A percentile compares a stretch with the other conserved stretches of the same genome.
These are phyloP conservation scores for Termitomyces heimii DNA, from an alignment of 768 basidiomycete species.

Conservation along the genomic window DNA sequence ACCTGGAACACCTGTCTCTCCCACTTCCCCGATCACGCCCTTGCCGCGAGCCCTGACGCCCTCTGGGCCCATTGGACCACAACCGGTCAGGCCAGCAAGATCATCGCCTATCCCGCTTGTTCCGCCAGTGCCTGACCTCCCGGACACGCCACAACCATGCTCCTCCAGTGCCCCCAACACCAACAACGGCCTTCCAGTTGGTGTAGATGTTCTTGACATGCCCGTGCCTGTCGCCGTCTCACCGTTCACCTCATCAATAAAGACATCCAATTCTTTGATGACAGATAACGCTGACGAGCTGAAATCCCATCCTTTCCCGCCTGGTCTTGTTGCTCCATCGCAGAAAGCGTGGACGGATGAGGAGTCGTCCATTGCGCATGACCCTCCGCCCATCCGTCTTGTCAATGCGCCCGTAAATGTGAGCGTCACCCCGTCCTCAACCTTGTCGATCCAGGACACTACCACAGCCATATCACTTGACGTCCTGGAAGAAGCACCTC, in stretches of 20 bases:
- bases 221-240: constrained; percentile 54
- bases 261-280: constrained; percentile 14
- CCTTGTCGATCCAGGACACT: constrained; percentile 20
- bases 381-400: constrained; percentile 1
- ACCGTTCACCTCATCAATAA: constrained; percentile 34
- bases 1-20: constrained; percentile 31
- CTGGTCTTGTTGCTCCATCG: constrained; percentile 26
- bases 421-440: constrained; percentile 5
- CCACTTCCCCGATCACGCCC: constrained; percentile 25
- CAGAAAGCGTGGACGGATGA: constrained; percentile 27
- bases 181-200: constrained; percentile 10
- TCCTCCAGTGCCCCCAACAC: constrained; percentile 6
- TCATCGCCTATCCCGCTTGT: constrained; percentile 4
- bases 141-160: background rate
- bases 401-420: background rate
- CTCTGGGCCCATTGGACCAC: constrained; percentile 16
- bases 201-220: constrained; percentile 45
- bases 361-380: constrained; percentile 7
- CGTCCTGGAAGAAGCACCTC: constrained; percentile 65
- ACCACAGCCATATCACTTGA: constrained; percentile 41
- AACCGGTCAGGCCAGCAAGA: constrained; percentile 1
- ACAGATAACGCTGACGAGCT: constrained; percentile 26
- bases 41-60: constrained; percentile 46
- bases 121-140: constrained; percentile 2
- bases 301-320: constrained; percentile 25